Percentiles rank a stretch among this genome's conserved stretches.
These are phyloP conservation scores for Ramaria sp. DNA, from an alignment of 768 basidiomycete species.

Conservation along the genomic window DNA sequence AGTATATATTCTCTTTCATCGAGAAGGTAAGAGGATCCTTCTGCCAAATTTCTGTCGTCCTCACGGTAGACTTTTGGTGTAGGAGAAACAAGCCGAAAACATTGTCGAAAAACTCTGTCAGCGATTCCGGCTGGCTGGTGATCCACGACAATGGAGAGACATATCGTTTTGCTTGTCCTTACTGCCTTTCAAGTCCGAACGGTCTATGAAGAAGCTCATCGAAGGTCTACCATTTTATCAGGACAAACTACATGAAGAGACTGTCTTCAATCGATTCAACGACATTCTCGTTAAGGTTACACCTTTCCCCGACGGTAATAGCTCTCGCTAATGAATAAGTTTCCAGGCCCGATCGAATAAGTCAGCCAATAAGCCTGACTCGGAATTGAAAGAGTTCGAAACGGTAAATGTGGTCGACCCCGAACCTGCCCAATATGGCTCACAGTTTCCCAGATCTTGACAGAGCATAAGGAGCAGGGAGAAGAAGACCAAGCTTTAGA, in stretches of 20 bases:
- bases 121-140: constrained; percentile 80
- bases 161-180: constrained; percentile 92
- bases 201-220: constrained; percentile 91
- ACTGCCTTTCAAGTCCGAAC: constrained; percentile 93
- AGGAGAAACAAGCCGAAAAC: constrained; percentile 98
- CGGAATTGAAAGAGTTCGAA: constrained; percentile 93
- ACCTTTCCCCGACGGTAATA: neutral
- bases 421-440: neutral
- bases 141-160: constrained; percentile 93
- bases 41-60: neutral
- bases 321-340: neutral
- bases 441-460: constrained; percentile 52
- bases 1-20: constrained; percentile 92
- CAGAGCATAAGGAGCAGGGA: constrained; percentile 74
- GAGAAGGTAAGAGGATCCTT: constrained; percentile 62
- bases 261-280: constrained; percentile 69
- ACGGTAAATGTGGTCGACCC: constrained; percentile 32
- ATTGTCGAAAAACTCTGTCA: constrained; percentile 98
- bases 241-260: constrained; percentile 87
- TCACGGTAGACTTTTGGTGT: neutral
- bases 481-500: constrained; percentile 87
- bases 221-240: constrained; percentile 89
- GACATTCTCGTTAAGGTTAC: constrained; percentile 86
- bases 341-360: constrained; percentile 78
- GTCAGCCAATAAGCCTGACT: constrained; percentile 83